Evolutionary conservation across 768 basidiomycete species (phyloP), one percentile per base, ranked within the genome.

Genomic region (Leccinum longicurvipes): DNA sequence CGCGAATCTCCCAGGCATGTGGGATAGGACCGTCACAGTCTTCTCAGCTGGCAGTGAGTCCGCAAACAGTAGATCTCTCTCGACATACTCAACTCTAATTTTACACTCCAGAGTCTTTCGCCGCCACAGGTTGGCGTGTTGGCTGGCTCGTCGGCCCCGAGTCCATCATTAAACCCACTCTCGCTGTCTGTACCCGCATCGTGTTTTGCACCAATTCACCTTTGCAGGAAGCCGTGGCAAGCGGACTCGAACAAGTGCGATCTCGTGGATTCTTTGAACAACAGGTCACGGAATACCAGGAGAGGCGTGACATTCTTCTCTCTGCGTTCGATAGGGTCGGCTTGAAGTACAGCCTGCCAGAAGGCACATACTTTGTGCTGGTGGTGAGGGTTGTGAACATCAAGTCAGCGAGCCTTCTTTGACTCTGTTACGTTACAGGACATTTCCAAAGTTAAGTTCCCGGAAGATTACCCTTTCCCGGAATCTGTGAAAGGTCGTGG

Each of bases 21-120:
- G 95, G 95, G 91, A 98, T 61, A 85, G 97, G 44, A 99, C 97
- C 0, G 86, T 99, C 42, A 98, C 96, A 7, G 91, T 98, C 53
- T 86, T 89, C 39, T 95, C 93, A n/a, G 95, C 91, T 27, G 94
- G 94, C 63, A 96, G 93, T 93, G 73, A 75, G 86, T 72, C 39
- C 19, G 6, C 17, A 31, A 41, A 51, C 11, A 29, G 10, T 25
- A 27, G 21, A 31, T 32, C 29, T 36, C 24, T 39, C 44, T 28
- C 3, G 1, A 24, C n/a, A 32, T 28, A 12, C 12, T 27, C 41
- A 10, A 42, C 29, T 45, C n/a, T 59, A 51, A 60, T 17, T 44
- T 19, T 31, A 6, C 5, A 24, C 14, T 11, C 15, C 72, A 95
- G 93, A 98, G 78, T 85, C 93, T 6, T 99, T 99, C 72, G 91